Conservation (phyloP, 2,329 filamentous ascomycete species). For the Stachybotrys elegans region DNA sequence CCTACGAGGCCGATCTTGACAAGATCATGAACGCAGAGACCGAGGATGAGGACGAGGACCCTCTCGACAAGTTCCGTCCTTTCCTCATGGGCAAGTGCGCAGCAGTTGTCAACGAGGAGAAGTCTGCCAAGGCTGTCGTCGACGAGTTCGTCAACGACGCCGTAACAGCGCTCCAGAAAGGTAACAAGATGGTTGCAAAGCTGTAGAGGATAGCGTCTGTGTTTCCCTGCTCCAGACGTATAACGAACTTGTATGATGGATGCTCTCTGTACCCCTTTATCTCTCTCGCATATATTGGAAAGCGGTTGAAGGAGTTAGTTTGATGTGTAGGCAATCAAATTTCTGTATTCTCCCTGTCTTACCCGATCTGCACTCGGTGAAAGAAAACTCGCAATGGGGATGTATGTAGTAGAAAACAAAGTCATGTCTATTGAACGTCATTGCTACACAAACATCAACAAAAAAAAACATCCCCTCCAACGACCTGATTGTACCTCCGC, state of each 20-base stretch:
- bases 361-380: no score
- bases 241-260: no score
- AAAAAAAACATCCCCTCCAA: background rate
- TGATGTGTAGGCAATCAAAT: no score
- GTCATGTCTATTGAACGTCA: background rate
- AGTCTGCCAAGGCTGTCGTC: constrained; percentile 84
- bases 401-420: no score
- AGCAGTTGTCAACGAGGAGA: constrained; percentile 88
- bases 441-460: background rate
- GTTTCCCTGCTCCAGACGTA: no score
- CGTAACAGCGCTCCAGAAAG: constrained; percentile 62
- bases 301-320: no score
- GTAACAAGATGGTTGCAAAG: constrained; percentile 65
- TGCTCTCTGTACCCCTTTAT: no score
- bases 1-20: constrained; percentile 92
- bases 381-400: no score
- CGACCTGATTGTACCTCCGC: background rate
- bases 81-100: constrained; percentile 97
- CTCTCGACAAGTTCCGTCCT: constrained; percentile 85
- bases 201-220: constrained; percentile 50
- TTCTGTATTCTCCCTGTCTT: no score
- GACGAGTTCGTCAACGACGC: constrained; percentile 91
- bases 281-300: no score
- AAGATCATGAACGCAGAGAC: constrained; percentile 62
- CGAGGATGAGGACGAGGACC: constrained; percentile 66